Evolutionary conservation across 1,284 basidiomycete species (phyloP), one percentile per base, ranked within the genome.

Genomic region (Malassezia japonica): DNA sequence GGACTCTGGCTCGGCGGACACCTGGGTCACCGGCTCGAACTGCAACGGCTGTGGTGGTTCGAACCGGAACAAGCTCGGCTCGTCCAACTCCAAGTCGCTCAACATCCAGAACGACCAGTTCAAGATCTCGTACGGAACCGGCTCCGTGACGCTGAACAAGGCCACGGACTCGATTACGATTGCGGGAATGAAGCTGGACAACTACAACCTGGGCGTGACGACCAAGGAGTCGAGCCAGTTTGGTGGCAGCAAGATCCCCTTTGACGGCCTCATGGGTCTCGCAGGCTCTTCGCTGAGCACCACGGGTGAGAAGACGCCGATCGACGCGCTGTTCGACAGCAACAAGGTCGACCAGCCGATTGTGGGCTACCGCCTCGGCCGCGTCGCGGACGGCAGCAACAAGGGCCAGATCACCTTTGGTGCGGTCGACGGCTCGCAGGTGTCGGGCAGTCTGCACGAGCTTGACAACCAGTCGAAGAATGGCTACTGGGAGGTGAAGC

Each of bases 211-310:
- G 61, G 88, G 87, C 37, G 81, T 83, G 24, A 81, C 84, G 7
- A 77, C 75, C 2, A 50, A 69, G 23, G 86, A 88, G 72, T 81
- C 79, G 38, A 63, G 72, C 2, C 81, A 87, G 43, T 87, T 87
- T 70, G 57, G 60, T 20, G 62, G 55, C 32, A 44, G 50, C 6
- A 50, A 56, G 5, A 62, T 69, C 28, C 77, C 81, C 0, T 87
- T 87, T 60, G 87, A 90, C 71, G 83, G 88, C 39, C 74, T 91
- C 56, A 83, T 94, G 85, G 84, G 87, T 54, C 78, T 88, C 60
- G 70, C 66, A 1, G 47, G 60, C 10, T 46, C 45, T 20, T 44
- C 59, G 40, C 49, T 72, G 33, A 85, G 85, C 24, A 74, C 84
- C 57, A 81, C 88, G 64, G 62, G 77, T 23, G 79, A 80, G 2